A percentile compares a stretch with the other conserved stretches of the same genome.
These are phyloP conservation scores for Hypoxylon sp. DNA, from an alignment of 2,329 filamentous ascomycete genomes.

Conservation along the genomic window DNA sequence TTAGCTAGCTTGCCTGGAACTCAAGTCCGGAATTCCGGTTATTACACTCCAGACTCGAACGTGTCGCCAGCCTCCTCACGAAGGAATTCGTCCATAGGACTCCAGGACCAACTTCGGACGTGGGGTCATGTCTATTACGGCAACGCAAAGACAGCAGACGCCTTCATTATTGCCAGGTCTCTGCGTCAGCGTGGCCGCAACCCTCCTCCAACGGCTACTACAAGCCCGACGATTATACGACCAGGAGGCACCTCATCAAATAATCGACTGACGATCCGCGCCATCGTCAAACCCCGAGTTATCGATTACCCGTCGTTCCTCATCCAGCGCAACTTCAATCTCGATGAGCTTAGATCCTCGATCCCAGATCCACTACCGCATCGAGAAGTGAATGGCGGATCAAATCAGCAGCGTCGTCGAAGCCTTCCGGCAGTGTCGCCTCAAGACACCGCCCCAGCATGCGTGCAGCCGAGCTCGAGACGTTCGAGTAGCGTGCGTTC, in stretches of 20 bases:
- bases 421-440: neutral
- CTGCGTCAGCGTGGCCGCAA: slow-evolving; percentile 54
- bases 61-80: slow-evolving; percentile 27
- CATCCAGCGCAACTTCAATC: slow-evolving; percentile 64
- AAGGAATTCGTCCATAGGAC: slow-evolving; percentile 36
- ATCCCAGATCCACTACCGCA: slow-evolving; percentile 54
- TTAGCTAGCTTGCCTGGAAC: neutral
- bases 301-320: slow-evolving; percentile 60
- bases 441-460: slow-evolving; percentile 2
- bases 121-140: slow-evolving; percentile 59
- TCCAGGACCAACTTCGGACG: slow-evolving; percentile 55
- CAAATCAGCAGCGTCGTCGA: slow-evolving; percentile 3
- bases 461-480: slow-evolving; percentile 33
- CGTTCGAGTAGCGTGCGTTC: slow-evolving; percentile 47
- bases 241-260: neutral
- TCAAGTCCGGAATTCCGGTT: slow-evolving; percentile 11
- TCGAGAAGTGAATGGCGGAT: neutral
- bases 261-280: slow-evolving; percentile 56
- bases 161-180: slow-evolving; percentile 59
- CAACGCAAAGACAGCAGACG: slow-evolving; percentile 58
- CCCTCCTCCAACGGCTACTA: neutral
- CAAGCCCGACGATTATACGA: neutral
- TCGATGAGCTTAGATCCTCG: slow-evolving; percentile 61
- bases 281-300: slow-evolving; percentile 58
- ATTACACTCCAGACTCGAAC: slow-evolving; percentile 3